Conservation (phyloP, 495 filamentous ascomycete genomes). For the Xylaria grammica region DNA sequence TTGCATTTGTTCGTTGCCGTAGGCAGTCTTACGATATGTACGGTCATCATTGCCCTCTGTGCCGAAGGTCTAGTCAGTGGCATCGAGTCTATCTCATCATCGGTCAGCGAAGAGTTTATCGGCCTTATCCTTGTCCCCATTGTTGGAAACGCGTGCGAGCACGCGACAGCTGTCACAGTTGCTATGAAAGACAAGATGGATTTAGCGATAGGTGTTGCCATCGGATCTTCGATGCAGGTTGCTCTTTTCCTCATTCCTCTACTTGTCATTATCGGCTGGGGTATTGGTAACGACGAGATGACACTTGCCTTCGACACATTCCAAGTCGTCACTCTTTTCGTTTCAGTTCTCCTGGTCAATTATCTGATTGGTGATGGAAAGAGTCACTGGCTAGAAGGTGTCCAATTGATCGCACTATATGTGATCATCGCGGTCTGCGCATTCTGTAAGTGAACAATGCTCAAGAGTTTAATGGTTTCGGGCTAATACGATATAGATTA, state of each 20-base stretch:
- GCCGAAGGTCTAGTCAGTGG: constrained; percentile 88
- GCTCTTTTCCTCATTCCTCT: constrained; percentile 79
- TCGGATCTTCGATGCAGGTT: constrained; percentile 88
- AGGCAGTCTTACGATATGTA: constrained; percentile 70
- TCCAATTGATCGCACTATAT: constrained; percentile 75
- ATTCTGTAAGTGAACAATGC: constrained; percentile 49
- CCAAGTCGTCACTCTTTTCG: constrained; percentile 80
- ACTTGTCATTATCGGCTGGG: constrained; percentile 81
- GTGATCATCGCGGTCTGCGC: constrained; percentile 69
- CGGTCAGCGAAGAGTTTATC: constrained; percentile 75
- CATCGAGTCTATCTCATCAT: constrained; percentile 67
- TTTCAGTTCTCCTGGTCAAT: constrained; percentile 79
- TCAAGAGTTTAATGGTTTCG: neutral
- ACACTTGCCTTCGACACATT: constrained; percentile 81
- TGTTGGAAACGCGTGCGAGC: constrained; percentile 87
- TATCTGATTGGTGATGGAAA: constrained; percentile 75
- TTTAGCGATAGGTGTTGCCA: constrained; percentile 80
- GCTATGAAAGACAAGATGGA: constrained; percentile 93
- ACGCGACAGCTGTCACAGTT: constrained; percentile 85
- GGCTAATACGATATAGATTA: constrained; percentile 15
- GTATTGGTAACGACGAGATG: constrained; percentile 70
- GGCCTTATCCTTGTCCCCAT: constrained; percentile 87
- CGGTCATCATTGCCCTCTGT: constrained; percentile 82
- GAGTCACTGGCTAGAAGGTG: constrained; percentile 74
- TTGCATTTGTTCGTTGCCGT: constrained; percentile 72